phyloP scores from a whole-genome alignment of 1,139 yeast species.

The Yamadazyma taylorii region DNA sequence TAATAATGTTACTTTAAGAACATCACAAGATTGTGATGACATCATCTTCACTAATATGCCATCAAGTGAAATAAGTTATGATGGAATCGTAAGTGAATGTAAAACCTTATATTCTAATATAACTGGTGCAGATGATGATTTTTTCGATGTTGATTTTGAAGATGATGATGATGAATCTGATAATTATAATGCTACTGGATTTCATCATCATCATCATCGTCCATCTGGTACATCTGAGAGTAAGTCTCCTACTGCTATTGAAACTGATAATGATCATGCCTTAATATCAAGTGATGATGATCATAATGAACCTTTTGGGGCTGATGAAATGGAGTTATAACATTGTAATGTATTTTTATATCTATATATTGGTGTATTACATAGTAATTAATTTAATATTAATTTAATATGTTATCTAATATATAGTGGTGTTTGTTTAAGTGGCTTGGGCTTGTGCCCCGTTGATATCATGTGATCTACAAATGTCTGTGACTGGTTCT shows the following conservation, averaged over 20 bases:
- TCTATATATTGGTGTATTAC: too few species aligned
- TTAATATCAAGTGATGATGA: constrained; percentile 22
- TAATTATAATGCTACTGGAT: constrained; percentile 19
- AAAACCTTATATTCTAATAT: constrained; percentile 68
- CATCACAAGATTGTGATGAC: constrained; percentile 37
- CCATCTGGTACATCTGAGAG: constrained; percentile 4
- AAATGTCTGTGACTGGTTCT: background rate
- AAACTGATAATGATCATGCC: constrained; percentile 9
- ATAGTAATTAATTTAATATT: too few species aligned
- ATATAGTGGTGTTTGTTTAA: too few species aligned
- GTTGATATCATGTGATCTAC: background rate
- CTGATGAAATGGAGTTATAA: constrained; percentile 62
- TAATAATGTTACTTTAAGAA: constrained; percentile 34
- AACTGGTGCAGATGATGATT: constrained; percentile 93
- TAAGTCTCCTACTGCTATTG: constrained; percentile 5
- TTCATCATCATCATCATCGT: constrained; percentile 18
- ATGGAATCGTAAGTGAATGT: constrained; percentile 85
- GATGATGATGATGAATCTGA: constrained; percentile 67
- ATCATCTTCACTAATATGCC: constrained; percentile 73
- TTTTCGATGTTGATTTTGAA: constrained; percentile 93
- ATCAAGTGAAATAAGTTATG: constrained; percentile 82
- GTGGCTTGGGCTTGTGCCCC: too few species aligned
- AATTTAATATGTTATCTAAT: too few species aligned
- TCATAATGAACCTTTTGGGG: constrained; percentile 50
- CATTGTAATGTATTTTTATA: too few species aligned